These are phyloP conservation scores for Suhomyces anneliseae DNA, from an alignment of 1,139 yeast species.

Conservation along the genomic window DNA sequence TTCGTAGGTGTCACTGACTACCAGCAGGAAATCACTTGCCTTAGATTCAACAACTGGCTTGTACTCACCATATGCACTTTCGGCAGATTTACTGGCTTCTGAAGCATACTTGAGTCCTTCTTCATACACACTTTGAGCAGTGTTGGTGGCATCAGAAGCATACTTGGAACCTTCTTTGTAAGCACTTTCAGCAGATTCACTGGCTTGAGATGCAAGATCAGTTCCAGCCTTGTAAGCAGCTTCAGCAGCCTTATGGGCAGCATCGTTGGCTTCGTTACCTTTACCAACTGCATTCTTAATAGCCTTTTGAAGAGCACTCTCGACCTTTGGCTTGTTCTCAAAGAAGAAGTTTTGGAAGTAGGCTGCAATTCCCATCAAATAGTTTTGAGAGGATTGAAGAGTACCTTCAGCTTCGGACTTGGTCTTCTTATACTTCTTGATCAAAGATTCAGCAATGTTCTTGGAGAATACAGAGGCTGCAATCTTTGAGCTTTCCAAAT, in stretches of 20 bases:
- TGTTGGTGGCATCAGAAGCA: conserved; percentile 4
- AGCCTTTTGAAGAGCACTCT: conserved; percentile 9
- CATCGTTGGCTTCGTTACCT: conserved; percentile 10
- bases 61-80: conserved; percentile 12
- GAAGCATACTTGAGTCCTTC: conserved; percentile 2
- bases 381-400: conserved; percentile 18
- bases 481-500: conserved; percentile 18
- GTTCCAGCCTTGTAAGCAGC: conserved; percentile 7
- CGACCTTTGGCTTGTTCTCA: conserved; percentile 12
- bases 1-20: conserved; percentile 1
- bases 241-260: conserved; percentile 3
- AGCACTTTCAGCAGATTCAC: conserved; percentile 9
- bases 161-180: conserved; percentile 10
- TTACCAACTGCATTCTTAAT: not conserved
- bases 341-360: conserved; percentile 3
- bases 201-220: conserved; percentile 4
- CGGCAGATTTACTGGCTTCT: conserved; percentile 3
- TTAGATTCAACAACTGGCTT: conserved; percentile 6
- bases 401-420: conserved; percentile 21
- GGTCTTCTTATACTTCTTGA: conserved; percentile 11
- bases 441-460: conserved; percentile 7
- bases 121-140: conserved; percentile 3
- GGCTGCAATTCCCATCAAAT: conserved; percentile 15
- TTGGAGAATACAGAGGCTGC: conserved; percentile 17
- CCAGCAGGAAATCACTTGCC: conserved; percentile 1